Conservation (phyloP, 305 asterid species). For the Rubia balearica region DNA sequence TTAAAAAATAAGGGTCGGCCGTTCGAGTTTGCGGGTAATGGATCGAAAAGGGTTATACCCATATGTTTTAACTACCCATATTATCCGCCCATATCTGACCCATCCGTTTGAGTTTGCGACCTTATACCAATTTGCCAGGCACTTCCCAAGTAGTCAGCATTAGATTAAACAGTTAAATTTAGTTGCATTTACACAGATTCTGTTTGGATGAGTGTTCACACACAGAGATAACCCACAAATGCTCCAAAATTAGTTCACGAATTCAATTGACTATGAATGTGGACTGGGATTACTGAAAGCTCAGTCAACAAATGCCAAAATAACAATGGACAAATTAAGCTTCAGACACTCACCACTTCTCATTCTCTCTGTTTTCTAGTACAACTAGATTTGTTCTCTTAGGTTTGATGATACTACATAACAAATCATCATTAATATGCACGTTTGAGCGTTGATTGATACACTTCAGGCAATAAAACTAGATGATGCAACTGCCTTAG, state of each 20-base stretch:
- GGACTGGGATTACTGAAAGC: background rate
- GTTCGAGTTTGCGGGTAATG: no score
- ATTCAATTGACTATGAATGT: background rate
- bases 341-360: background rate
- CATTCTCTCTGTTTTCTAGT: background rate
- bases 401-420: background rate
- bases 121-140: no score
- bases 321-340: background rate
- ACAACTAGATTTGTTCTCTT: background rate
- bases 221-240: background rate
- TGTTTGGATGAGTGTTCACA: background rate
- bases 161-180: no score
- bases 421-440: background rate
- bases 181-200: no score
- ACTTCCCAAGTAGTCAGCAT: no score
- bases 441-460: background rate
- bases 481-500: background rate
- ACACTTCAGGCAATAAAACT: background rate
- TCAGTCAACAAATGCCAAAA: slow-evolving; percentile 1
- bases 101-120: no score
- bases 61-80: no score
- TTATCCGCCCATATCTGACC: no score
- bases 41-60: no score
- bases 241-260: slow-evolving; percentile 3
- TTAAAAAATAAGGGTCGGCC: no score